Evolutionary conservation across 768 basidiomycete genomes (phyloP), one percentile per base, ranked within the genome.

Genomic region (Piloderma croceum): DNA sequence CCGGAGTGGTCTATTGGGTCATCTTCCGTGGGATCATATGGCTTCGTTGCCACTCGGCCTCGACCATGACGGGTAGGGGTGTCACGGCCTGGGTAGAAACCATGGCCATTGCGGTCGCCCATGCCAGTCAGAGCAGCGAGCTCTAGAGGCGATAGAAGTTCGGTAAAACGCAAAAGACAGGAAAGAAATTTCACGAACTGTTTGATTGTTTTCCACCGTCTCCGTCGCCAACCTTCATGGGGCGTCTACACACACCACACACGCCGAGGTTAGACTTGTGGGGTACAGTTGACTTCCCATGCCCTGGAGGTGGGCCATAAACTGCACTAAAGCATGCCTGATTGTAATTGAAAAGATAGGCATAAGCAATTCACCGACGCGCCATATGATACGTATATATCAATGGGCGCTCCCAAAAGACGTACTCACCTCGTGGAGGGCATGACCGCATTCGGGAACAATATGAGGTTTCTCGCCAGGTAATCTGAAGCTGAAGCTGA

Each of bases 401-500:
- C 7, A 23, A 42, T n/a, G 21, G 29, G 13, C 24, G 41, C 39
- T n/a, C n/a, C n/a, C n/a, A 34, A 42, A 38, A 2, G n/a, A 37
- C 29, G 27, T 23, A 58, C 69, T 48, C 41, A 84, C 90, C 71
- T 92, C 84, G 65, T 97, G 96, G n/a, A 99, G 78, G 24, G 90
- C 85, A 67, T 99, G 96, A 25, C 96, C 93, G 51, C 96, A 99
- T 58, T 93, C 90, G 22, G 96, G 94, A 34, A 96, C 86, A 47
- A 99, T 85, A 58, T 97, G 93, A 6, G 94, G 90, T 58, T 93
- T 97, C 69, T 99, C 96, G 7, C 96, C 96, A 0, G 90, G 87
- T 11, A 99, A 66, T 46, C 92, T 76, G 64, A 91, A 96, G 62
- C 82, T 85, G 63, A 91, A 92, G 57, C 83, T 85, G 57, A 99